Base-by-base conservation (phyloP, 345 rosid species). In the Salix suchowensis region DNA sequence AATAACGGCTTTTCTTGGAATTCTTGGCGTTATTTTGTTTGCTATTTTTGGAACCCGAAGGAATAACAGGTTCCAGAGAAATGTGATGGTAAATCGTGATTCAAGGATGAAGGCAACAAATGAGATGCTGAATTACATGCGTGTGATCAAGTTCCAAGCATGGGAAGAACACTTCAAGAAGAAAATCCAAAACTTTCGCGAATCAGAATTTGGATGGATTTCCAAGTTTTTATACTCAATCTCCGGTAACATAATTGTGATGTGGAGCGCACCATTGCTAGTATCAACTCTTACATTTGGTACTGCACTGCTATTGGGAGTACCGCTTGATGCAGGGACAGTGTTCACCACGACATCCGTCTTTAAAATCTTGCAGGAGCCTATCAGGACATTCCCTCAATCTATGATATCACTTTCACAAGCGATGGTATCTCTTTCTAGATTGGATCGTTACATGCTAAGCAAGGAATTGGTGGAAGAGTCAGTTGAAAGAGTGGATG, bases 111-210 rank as follows among this genome's bases (percentile, higher is more conserved):
- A 95, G 83, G 97, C 97, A 9, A 91, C 92, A 1, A 95, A 95
- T 62, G 97, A 95, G 82, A 91, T 95, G 97, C 93, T 95, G 2
- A 95, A 88, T 34, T 88, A 90, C 70, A 90, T 95, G 96, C 87
- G 97, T 6, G 97, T 95, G 82, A 95, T 95, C 71, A 95, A 93
- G 84, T 93, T 95, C 82, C 98, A 95, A 71, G 96, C 97, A 16
- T 95, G 98, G 97, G 97, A 95, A 82, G 88, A 89, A 30, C 97
- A 95, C 83, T 95, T 93, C 87, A 89, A 90, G 70, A 86, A 88
- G 81, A 89, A 92, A 88, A 93, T 95, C 72, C 87, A 83, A 7
- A 74, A 80, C 5, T 91, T 90, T 74, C 88, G 98, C 7, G 92
- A 93, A 12, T 80, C 82, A 13, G 98, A 95, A 78, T 95, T 88